Conservation (phyloP, 2,329 filamentous ascomycete species). For the Cladosporium colombiae region DNA sequence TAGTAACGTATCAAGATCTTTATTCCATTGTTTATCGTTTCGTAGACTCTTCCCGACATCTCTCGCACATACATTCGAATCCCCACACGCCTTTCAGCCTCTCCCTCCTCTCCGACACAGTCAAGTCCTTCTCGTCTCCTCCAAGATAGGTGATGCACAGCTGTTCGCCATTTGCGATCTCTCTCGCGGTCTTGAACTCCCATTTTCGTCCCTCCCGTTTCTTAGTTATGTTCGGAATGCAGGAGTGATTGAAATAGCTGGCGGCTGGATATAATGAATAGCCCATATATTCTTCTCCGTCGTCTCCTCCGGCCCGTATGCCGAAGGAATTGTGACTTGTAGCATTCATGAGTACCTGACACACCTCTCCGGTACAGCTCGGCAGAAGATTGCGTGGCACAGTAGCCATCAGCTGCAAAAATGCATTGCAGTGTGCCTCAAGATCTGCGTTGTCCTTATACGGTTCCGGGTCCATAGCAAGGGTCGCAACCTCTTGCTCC, state of each 20-base stretch:
- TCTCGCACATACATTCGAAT: conserved; percentile 33
- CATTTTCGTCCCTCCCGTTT: conserved; percentile 43
- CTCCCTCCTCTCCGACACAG: conserved; percentile 39
- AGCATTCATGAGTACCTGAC: conserved; percentile 40
- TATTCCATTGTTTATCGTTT: not conserved
- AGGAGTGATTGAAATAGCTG: conserved; percentile 53
- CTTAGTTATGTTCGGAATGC: conserved; percentile 48
- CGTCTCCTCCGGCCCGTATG: conserved; percentile 42
- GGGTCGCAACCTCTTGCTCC: conserved; percentile 37
- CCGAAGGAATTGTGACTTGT: conserved; percentile 52
- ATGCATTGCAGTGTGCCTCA: conserved; percentile 41
- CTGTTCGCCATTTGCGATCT: conserved; percentile 44
- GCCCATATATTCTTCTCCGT: conserved; percentile 51
- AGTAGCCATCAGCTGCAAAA: conserved; percentile 46
- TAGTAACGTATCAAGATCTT: not conserved
- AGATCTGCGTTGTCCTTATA: conserved; percentile 46
- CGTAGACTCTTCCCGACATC: not conserved
- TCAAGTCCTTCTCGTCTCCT: conserved; percentile 47
- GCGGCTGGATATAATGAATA: conserved; percentile 50
- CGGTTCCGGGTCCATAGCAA: conserved; percentile 44
- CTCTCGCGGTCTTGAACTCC: conserved; percentile 42
- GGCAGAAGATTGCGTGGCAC: conserved; percentile 41
- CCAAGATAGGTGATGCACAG: conserved; percentile 52
- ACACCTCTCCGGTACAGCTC: conserved; percentile 37
- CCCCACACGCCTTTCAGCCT: conserved; percentile 47